A percentile compares a stretch with the other conserved stretches of the same genome.
These are phyloP conservation scores for Alloteropsis semialata DNA, from an alignment of 176 grass and related monocot genomes.

Conservation along the genomic window DNA sequence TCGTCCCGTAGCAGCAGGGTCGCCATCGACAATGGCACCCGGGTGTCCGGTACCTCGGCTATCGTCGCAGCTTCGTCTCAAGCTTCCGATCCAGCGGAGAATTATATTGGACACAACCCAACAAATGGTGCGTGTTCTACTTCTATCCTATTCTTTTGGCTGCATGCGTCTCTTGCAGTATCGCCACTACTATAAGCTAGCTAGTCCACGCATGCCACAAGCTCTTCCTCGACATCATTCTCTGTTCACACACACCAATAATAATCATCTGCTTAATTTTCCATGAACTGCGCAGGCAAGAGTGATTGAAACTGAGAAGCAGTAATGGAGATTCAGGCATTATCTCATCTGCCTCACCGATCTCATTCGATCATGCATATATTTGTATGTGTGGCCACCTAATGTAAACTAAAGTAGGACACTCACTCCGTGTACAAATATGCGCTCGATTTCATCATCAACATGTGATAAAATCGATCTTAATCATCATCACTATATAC, in stretches of 20 bases:
- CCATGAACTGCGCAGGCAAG: too few relatives aligned
- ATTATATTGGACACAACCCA: not conserved
- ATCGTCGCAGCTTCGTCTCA: not conserved
- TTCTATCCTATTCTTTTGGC: not conserved
- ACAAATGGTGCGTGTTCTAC: not conserved
- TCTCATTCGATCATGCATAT: too few relatives aligned
- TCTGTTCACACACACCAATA: not conserved
- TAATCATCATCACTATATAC: not conserved
- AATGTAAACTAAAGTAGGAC: too few relatives aligned
- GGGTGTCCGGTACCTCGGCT: not conserved
- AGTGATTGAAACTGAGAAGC: too few relatives aligned
- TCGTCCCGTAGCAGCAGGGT: not conserved
- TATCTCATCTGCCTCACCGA: too few relatives aligned
- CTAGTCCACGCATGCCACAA: not conserved
- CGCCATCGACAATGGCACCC: not conserved
- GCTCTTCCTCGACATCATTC: not conserved
- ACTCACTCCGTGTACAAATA: too few relatives aligned
- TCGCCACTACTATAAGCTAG: not conserved
- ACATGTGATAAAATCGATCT: too few relatives aligned
- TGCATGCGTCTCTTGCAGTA: not conserved
- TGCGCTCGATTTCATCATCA: too few relatives aligned
- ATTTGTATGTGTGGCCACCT: too few relatives aligned
- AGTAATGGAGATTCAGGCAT: too few relatives aligned
- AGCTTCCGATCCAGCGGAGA: not conserved
- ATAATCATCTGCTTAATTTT: too few relatives aligned